These are phyloP conservation scores for Colletotrichum sp. DNA, from an alignment of 2,329 filamentous ascomycete species.

Conservation along the genomic window DNA sequence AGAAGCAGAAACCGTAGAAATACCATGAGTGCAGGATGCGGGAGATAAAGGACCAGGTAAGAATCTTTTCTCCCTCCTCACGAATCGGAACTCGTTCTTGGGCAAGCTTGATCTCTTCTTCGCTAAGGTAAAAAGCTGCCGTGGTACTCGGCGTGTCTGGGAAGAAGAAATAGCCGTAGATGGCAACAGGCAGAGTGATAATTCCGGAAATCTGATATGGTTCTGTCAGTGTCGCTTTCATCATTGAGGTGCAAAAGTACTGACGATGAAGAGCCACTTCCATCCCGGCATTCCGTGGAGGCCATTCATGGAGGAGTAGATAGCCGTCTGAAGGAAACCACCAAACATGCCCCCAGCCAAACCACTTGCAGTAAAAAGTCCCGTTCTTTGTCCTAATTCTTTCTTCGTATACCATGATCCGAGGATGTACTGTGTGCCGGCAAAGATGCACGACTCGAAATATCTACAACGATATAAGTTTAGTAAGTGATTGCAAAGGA, in stretches of 20 bases:
- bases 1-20: slow-evolving; percentile 1
- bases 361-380: slow-evolving; percentile 66
- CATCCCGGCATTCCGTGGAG: background rate
- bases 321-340: slow-evolving; percentile 58
- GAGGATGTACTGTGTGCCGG: slow-evolving; percentile 47
- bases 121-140: background rate
- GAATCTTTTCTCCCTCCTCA: background rate
- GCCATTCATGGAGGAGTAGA: slow-evolving; percentile 20
- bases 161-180: background rate
- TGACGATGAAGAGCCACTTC: background rate
- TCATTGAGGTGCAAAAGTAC: background rate
- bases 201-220: background rate
- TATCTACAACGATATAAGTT: background rate
- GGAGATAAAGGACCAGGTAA: background rate
- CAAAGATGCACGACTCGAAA: slow-evolving; percentile 41
- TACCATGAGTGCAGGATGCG: background rate
- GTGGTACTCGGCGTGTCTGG: background rate
- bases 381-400: slow-evolving; percentile 67
- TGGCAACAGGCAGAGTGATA: background rate
- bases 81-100: background rate
- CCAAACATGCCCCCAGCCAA: slow-evolving; percentile 64
- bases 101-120: background rate
- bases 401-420: slow-evolving; percentile 64
- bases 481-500: background rate
- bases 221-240: background rate